Evolutionary conservation across 768 basidiomycete species (phyloP), one percentile per base, ranked within the genome.

Genomic region (Fistulinella prunicolor): DNA sequence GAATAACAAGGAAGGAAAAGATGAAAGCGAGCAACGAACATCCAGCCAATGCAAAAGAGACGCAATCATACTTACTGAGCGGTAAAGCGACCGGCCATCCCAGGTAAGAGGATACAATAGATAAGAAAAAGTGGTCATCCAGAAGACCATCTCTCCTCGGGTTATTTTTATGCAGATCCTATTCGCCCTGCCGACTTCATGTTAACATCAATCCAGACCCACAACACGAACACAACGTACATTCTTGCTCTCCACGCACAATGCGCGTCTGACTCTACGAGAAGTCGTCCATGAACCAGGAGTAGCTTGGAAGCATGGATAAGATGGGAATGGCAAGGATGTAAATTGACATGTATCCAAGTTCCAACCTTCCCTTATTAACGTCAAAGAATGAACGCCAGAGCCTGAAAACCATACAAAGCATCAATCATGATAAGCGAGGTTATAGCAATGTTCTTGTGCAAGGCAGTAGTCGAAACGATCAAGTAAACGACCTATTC

Each of bases 291-390:
- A 97, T 96, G 56, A 74, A 78, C 94, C 94, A 98, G 85, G 92
- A 94, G 66, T 93, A 94, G 10, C 96, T 72, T 4, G 93, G 94
- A 22, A 97, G 79, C 73, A 90, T 79, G 78, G 96, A 89, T 8
- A 91, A 93, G 73, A 82, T 80, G 3, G 94, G 94, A 55, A 97
- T 89, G 47, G 95, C 94, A 30, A 94, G 66, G 62, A 98, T 92
- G 70, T 98, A 99, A 73, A 99, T 90, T 23, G 90, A 59, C 87
- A 92, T 91, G 91, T 93, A 95, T n/a, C n/a, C n/a, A n/a, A n/a
- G n/a, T n/a, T 4, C 92, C 93, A 58, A 97, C 83, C 93, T 96
- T 96, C 66, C 96, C 94, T 89, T 94, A 98, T 66, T 96, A 92
- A 54, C 92, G 83, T 42, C 94, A 80, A 64, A 97, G 73, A 51